phyloP scores from a whole-genome alignment of 306 rosid species.

The Lathyrus aphaca region DNA sequence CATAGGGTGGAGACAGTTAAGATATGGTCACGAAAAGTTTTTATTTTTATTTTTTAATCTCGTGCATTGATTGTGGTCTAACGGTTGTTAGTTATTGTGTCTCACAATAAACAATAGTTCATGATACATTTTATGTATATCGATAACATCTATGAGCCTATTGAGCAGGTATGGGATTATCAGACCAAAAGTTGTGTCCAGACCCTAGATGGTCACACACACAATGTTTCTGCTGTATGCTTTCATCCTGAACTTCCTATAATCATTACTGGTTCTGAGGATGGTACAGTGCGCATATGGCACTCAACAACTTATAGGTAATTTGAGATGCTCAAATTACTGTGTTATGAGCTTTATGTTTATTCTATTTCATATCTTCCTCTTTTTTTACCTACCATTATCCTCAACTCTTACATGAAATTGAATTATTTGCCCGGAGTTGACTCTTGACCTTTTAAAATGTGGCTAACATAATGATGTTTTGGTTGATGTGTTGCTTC shows the following conservation, averaged over 20 bases:
- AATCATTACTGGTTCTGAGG: constrained; percentile 97
- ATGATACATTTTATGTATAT: constrained; percentile 5
- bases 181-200: constrained; percentile 99
- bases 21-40: background rate
- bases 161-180: constrained; percentile 95
- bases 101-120: constrained; percentile 1
- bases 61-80: constrained; percentile 1
- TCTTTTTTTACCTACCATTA: constrained; percentile 16
- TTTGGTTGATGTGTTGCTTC: constrained; percentile 19
- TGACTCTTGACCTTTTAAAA: constrained; percentile 17
- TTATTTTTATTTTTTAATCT: background rate
- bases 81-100: constrained; percentile 1
- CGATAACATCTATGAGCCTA: constrained; percentile 30
- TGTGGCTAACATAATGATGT: constrained; percentile 21
- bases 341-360: constrained; percentile 34
- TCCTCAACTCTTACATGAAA: constrained; percentile 6
- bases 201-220: constrained; percentile 99
- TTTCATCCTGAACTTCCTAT: constrained; percentile 99
- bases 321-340: constrained; percentile 36
- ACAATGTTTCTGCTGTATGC: constrained; percentile 99
- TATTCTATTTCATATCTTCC: constrained; percentile 29
- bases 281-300: constrained; percentile 99
- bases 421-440: constrained; percentile 23
- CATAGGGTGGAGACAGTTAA: constrained; percentile 3
- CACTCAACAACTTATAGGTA: constrained; percentile 98